Percentiles rank a stretch among this genome's conserved stretches.
phyloP scores from a whole-genome alignment of 345 rosid genomes.

The Pistacia atlantica region DNA sequence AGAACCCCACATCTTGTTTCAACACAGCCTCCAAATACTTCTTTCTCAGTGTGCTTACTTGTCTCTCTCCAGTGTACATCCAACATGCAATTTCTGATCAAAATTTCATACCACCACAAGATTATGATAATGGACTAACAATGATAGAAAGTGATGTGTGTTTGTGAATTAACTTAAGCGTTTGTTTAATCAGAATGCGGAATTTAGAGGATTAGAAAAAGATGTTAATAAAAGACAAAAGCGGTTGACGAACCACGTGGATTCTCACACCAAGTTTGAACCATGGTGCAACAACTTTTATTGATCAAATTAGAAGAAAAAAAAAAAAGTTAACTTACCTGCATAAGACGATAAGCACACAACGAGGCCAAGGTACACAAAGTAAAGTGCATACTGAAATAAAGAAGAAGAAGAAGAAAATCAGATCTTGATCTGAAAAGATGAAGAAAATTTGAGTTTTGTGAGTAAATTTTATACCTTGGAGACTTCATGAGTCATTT shows the following conservation, averaged over 20 bases:
- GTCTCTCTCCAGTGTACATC: conserved; percentile 99
- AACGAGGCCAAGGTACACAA: conserved; percentile 91
- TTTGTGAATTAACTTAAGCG: not conserved
- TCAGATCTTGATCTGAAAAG: conserved; percentile 52
- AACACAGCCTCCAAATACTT: conserved; percentile 93
- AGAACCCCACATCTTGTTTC: conserved; percentile 97
- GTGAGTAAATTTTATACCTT: conserved; percentile 40
- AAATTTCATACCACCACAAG: not conserved
- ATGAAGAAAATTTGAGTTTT: not conserved
- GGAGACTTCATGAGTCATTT: conserved; percentile 93
- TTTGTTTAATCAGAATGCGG: no score
- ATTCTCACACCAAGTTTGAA: conserved; percentile 18
- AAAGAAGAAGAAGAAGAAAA: conserved; percentile 14
- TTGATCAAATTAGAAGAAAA: not conserved
- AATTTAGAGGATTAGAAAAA: not conserved
- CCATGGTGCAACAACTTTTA: conserved; percentile 10
- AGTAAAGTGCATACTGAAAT: conserved; percentile 92
- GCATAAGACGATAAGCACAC: conserved; percentile 98
- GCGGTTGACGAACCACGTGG: conserved; percentile 65
- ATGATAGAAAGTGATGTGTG: not conserved
- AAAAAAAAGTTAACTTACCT: conserved; percentile 45
- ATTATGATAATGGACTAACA: not conserved
- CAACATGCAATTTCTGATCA: conserved; percentile 91
- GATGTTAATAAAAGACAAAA: conserved; percentile 24
- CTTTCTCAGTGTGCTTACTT: conserved; percentile 87